These are phyloP conservation scores for Russula ochroleuca DNA, from an alignment of 768 basidiomycete genomes.

Conservation along the genomic window DNA sequence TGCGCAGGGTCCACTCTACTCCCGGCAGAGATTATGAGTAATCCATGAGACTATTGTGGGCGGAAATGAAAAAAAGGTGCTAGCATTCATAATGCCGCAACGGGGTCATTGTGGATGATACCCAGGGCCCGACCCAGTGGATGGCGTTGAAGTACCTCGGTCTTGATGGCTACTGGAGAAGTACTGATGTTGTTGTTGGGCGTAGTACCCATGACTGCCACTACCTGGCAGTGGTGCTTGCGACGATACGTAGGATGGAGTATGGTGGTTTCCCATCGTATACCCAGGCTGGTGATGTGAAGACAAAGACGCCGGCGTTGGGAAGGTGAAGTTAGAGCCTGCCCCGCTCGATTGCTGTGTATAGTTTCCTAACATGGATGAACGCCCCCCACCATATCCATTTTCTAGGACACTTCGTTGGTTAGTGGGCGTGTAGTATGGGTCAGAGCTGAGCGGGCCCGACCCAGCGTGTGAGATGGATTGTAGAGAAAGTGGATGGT, in stretches of 20 bases:
- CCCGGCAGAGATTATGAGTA: constrained; percentile 22
- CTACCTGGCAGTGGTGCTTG: constrained; percentile 16
- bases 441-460: constrained; percentile 23
- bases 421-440: constrained; percentile 19
- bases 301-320: constrained; percentile 23
- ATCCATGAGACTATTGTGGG: constrained; percentile 14
- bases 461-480: constrained; percentile 36
- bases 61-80: constrained; percentile 23
- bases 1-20: constrained; percentile 22
- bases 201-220: constrained; percentile 22
- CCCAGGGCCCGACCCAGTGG: constrained; percentile 34
- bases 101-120: constrained; percentile 34
- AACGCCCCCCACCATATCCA: constrained; percentile 17
- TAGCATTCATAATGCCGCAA: constrained; percentile 20
- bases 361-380: constrained; percentile 20
- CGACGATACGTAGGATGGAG: constrained; percentile 16
- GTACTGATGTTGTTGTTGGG: constrained; percentile 24
- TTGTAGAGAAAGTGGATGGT: constrained; percentile 75
- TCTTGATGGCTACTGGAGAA: constrained; percentile 21
- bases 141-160: constrained; percentile 31
- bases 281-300: constrained; percentile 22
- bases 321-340: constrained; percentile 25
- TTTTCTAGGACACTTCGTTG: constrained; percentile 26
- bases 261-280: constrained; percentile 17
- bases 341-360: constrained; percentile 16